Evolutionary conservation across 1,284 basidiomycete species (phyloP).

Genomic region (Leucoagaricus sp.): DNA sequence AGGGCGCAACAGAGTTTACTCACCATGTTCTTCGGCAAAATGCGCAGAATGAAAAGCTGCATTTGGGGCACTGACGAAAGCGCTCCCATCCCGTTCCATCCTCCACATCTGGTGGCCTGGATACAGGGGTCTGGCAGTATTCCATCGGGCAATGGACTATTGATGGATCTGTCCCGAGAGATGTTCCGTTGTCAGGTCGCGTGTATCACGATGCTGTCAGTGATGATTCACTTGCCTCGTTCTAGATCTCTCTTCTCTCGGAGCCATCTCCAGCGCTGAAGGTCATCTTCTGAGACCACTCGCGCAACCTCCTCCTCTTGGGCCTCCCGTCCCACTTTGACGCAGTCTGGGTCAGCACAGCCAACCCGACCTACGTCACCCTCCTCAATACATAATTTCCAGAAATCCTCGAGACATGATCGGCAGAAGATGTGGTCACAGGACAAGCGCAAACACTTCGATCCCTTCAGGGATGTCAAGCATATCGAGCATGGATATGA

Average conservation of each 20-base stretch:
- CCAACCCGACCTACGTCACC: slow-evolving; percentile 69
- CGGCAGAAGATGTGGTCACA: slow-evolving; percentile 78
- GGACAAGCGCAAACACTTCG: slow-evolving; percentile 61
- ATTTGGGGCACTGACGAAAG: slow-evolving; percentile 66
- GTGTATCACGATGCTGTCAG: not conserved
- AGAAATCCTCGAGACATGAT: slow-evolving; percentile 70
- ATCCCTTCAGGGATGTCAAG: slow-evolving; percentile 67
- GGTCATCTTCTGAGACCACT: slow-evolving; percentile 61
- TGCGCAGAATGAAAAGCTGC: slow-evolving; percentile 71
- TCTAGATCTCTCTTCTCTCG: slow-evolving; percentile 68
- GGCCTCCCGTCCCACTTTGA: slow-evolving; percentile 67
- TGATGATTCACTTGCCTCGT: slow-evolving; percentile 45
- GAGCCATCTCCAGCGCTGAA: slow-evolving; percentile 74
- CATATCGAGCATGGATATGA: slow-evolving; percentile 74
- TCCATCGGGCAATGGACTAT: slow-evolving; percentile 75
- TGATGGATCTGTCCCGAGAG: slow-evolving; percentile 57
- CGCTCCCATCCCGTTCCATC: slow-evolving; percentile 65
- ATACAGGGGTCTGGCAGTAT: slow-evolving; percentile 71
- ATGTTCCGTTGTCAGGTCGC: slow-evolving; percentile 1
- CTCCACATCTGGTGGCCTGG: slow-evolving; percentile 46
- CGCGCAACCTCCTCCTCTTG: slow-evolving; percentile 70
- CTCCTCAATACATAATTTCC: slow-evolving; percentile 72
- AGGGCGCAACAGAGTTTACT: slow-evolving; percentile 20
- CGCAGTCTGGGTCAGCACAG: slow-evolving; percentile 74
- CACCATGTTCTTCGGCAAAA: slow-evolving; percentile 77